These are phyloP conservation scores for Telopea speciosissima DNA, from an alignment of 177 flowering plant genomes.

Conservation along the genomic window DNA sequence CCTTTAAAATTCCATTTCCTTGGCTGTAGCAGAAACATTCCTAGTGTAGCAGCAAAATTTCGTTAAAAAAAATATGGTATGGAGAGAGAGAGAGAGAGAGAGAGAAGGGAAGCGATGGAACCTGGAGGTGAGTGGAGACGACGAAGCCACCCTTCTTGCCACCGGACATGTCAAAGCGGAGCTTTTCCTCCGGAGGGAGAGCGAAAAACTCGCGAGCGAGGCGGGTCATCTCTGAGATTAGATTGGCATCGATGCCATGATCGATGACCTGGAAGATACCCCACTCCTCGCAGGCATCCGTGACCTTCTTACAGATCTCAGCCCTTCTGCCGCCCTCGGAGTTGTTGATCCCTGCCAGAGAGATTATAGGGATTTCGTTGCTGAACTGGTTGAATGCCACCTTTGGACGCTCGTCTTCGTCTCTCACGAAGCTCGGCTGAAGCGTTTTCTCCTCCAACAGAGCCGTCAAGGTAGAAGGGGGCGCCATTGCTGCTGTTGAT, in stretches of 20 bases:
- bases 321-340: slow-evolving; percentile 28
- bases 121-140: slow-evolving; percentile 82
- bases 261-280: slow-evolving; percentile 82
- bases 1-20: too few relatives aligned
- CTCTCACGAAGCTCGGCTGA: slow-evolving; percentile 48
- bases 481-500: too few relatives aligned
- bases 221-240: slow-evolving; percentile 51
- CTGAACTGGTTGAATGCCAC: slow-evolving; percentile 70
- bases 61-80: too few relatives aligned
- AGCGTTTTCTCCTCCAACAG: slow-evolving; percentile 43
- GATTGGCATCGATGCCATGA: slow-evolving; percentile 60
- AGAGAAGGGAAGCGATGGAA: slow-evolving; percentile 6
- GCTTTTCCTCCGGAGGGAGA: slow-evolving; percentile 72
- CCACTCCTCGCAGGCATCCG: slow-evolving; percentile 79
- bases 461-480: too few relatives aligned
- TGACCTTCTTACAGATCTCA: slow-evolving; percentile 53
- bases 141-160: slow-evolving; percentile 92
- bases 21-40: too few relatives aligned
- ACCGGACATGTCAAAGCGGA: slow-evolving; percentile 73
- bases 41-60: too few relatives aligned
- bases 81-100: too few relatives aligned
- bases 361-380: slow-evolving; percentile 67
- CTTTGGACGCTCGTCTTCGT: slow-evolving; percentile 82
- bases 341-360: slow-evolving; percentile 59
- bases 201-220: slow-evolving; percentile 67